These are phyloP conservation scores for Skeletonema marinoi DNA, from an alignment of 108 stramenopile genomes.

Conservation along the genomic window DNA sequence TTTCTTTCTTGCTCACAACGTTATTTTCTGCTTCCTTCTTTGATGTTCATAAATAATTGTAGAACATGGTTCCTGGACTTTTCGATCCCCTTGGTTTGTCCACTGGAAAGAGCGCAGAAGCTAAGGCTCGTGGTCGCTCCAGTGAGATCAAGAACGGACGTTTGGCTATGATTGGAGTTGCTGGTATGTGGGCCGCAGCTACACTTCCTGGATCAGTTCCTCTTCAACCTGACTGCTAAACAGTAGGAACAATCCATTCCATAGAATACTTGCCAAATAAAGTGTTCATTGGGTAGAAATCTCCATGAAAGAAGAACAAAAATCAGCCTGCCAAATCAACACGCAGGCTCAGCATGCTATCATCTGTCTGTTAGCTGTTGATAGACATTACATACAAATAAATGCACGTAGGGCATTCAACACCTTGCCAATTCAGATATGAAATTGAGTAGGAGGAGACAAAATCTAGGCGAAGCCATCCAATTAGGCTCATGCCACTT, in stretches of 20 bases:
- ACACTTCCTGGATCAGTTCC: constrained; percentile 72
- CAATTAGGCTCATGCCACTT: not conserved
- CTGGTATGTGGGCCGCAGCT: constrained; percentile 69
- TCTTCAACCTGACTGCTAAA: constrained; percentile 65
- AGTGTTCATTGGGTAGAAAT: not conserved
- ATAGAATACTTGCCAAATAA: not conserved
- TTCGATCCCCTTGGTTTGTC: constrained; percentile 75
- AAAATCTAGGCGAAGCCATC: not conserved
- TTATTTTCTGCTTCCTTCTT: not conserved
- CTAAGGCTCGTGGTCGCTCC: constrained; percentile 66
- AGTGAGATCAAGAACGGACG: constrained; percentile 86
- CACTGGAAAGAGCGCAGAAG: constrained; percentile 61
- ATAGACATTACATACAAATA: not conserved
- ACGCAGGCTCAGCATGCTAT: not conserved
- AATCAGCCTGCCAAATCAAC: not conserved
- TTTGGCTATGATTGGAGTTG: constrained; percentile 83
- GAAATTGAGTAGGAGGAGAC: not conserved
- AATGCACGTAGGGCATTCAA: constrained; percentile 3
- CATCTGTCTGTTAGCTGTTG: not conserved
- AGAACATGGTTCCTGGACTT: constrained; percentile 86
- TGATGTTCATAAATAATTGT: not conserved
- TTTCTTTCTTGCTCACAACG: not conserved
- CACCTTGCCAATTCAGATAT: not conserved
- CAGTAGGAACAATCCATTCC: not conserved
- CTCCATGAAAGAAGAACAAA: not conserved